Evolutionary conservation across 768 basidiomycete genomes (phyloP), one percentile per base, ranked within the genome.

Genomic region (Hericium rajendrae): DNA sequence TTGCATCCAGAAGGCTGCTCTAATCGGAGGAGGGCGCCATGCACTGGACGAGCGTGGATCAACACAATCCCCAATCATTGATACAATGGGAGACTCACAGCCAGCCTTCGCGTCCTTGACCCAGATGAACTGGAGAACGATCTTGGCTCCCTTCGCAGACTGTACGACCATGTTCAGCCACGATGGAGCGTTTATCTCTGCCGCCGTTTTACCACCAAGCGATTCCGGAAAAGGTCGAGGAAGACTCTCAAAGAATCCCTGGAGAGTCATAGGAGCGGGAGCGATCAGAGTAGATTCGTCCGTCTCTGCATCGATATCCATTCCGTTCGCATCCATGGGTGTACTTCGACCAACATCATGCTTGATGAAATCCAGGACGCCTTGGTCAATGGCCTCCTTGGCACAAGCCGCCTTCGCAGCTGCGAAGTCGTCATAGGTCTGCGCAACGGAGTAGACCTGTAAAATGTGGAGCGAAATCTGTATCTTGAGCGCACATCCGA

Each of bases 21-120:
- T 5, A 89, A 61, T 26, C 82, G 80, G 43, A 88, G 73, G 11
- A 88, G 67, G 65, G 80, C 84, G 3, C 86, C 86, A 40, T 84
- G 79, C 13, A 81, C 82, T 85, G 49, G 41, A 53, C 48, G 46
- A 38, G 16, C 60, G 54, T 49, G 38, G 13, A 37, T 55, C 4
- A 54, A 58, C 20, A 48, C 12, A n/a, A 18, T 8, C 12, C 59
- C 32, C 11, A 43, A 53, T 38, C 59, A 15, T 20, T 56, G 51
- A 26, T 28, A 41, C 10, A 40, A 50, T 57, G 15, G 8, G 32
- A 26, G 32, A 74, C 79, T 67, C 62, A 83, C 83, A 64, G 54
- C 74, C 75, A 13, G 71, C 68, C 18, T 70, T 69, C 16, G 72
- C 66, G 40, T 80, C 74, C 3, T 71, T 70, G 3, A 71, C 71